Percentiles rank a stretch among this genome's conserved stretches.
phyloP scores from a whole-genome alignment of 106 monocot species.

The Ottelia alismoides region DNA sequence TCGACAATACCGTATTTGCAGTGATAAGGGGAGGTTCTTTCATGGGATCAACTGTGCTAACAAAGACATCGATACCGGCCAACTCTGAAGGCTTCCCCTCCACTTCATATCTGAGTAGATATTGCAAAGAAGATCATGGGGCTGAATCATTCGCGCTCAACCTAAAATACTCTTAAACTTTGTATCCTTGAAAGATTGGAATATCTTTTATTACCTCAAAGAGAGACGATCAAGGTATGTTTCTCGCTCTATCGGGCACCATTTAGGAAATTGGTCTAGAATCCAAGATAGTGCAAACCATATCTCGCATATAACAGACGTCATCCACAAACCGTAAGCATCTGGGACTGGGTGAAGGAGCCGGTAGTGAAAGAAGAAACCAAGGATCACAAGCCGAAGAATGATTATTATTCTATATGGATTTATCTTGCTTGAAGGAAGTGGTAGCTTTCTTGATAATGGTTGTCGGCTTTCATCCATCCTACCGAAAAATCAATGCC shows the following conservation, averaged over 20 bases:
- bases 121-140: background rate
- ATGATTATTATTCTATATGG: slow-evolving; percentile 63
- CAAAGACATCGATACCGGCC: slow-evolving; percentile 64
- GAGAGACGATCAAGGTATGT: slow-evolving; percentile 75
- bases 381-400: slow-evolving; percentile 71
- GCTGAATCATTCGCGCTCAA: background rate
- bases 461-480: slow-evolving; percentile 62
- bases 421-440: slow-evolving; percentile 69
- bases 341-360: slow-evolving; percentile 52
- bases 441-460: slow-evolving; percentile 60
- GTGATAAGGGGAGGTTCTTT: slow-evolving; percentile 87
- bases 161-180: background rate
- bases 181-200: background rate
- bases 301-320: slow-evolving; percentile 83
- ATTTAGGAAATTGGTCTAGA: slow-evolving; percentile 84
- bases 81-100: slow-evolving; percentile 64
- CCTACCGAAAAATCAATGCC: slow-evolving; percentile 13
- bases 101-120: slow-evolving; percentile 52
- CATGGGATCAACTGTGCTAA: slow-evolving; percentile 75
- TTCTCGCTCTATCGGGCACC: slow-evolving; percentile 76
- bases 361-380: slow-evolving; percentile 74
- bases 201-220: slow-evolving; percentile 31
- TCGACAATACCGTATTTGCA: slow-evolving; percentile 75
- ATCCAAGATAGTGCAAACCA: slow-evolving; percentile 94
- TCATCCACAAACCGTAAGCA: slow-evolving; percentile 69